Evolutionary conservation across 768 basidiomycete species (phyloP), one percentile per base, ranked within the genome.

Genomic region (Scleroderma citrinum): DNA sequence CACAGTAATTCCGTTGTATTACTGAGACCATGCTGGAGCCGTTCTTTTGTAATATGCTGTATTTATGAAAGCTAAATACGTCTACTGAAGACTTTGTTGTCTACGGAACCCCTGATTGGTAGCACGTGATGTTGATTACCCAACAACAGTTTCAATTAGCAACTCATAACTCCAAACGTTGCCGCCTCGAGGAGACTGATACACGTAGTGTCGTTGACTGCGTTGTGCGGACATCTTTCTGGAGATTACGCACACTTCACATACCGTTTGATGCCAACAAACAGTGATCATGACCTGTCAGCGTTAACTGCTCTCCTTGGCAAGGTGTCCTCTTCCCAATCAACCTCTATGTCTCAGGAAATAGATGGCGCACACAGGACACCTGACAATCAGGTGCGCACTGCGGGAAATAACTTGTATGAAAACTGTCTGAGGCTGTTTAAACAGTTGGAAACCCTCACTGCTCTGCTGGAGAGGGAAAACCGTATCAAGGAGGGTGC

Each of bases 401-500:
- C 39, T 48, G 31, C 30, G 12, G 17, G 8, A 44, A 29, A 7
- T 31, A n/a, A n/a, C 5, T 14, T 5, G 20, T 10, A 17, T 8
- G 30, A n/a, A 23, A 16, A 30, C 24, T 20, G 12, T 39, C 17
- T 37, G 11, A 24, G 19, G 52, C 26, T 42, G 13, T 31, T 38
- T 11, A 17, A 17, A 55, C 51, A 91, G 91, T 67, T 92, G 42
- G 83, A 83, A 39, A 68, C 73, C 5, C 72, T 96, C 17, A 78
- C 80, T 44, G 76, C 74, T 47, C 81, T 83, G 59, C 72, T 94
- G 17, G 78, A 80, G 46, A 75, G 87, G 52, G 85, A 93, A 69
- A 81, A 80, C 53, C 76, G 86, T 47, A 91, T 96, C 53, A 91
- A 83, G 63, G 92, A 92, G 65, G 93, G 93, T 11, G 93, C 93